Evolutionary conservation across 345 rosid genomes (phyloP), one percentile per base, ranked within the genome.

Genomic region (Ceriops decandra): DNA sequence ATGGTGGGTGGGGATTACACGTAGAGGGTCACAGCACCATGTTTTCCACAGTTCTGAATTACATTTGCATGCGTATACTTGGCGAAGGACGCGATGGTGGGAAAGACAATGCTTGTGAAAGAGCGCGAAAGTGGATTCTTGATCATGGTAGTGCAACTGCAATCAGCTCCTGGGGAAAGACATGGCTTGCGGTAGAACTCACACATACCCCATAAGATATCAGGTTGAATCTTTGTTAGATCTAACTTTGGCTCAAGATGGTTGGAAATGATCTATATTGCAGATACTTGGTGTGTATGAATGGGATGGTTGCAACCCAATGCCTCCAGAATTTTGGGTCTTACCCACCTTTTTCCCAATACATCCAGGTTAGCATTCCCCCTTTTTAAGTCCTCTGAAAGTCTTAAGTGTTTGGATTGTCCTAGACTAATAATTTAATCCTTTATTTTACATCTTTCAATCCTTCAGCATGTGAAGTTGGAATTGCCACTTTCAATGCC

Each of bases 1-100:
- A 74, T 59, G 78, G 78, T 7, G 78, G 78, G 0, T 74, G 70
- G 74, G 78, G 78, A 33, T 28, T 74, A 1, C 78, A 74, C 56
- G 69, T 74, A 47, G 78, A 69, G 60, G 68, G 72, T 4, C 78
- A 47, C 24, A 74, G 78, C 70, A 64, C 58, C n/a, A 74, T 74
- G 78, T 74, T 74, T 70, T 64, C 62, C 61, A 74, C 78, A 3
- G 68, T 53, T 20, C 60, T 74, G 5, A 74, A 32, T 49, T 74
- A 74, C 56, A 60, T 74, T 35, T 68, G 73, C n/a, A 57, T 68
- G 74, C 70, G 78, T 9, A 49, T 69, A 26, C 70, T 69, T 4
- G 78, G 70, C 6, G 62, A 62, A 21, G 78, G 67, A 57, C 66
- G 58, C 10, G 42, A 54, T 26, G 72, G 68, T 3, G 72, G 72